phyloP scores from a whole-genome alignment of 208 protist species.

The Leishmania guyanensis region DNA sequence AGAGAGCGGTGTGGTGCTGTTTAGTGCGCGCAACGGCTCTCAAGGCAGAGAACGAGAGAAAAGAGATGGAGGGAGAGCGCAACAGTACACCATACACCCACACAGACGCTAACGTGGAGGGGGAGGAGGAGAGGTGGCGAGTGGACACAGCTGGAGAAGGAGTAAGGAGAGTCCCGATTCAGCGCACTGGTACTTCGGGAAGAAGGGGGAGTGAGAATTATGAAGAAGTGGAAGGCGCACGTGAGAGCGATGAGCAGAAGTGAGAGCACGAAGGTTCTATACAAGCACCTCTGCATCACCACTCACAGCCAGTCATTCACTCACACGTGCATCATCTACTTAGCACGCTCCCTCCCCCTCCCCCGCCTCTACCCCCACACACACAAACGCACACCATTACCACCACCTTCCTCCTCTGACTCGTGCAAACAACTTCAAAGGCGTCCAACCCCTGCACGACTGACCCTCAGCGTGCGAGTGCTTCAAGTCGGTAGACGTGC shows the following conservation, averaged over 20 bases:
- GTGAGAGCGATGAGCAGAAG: neutral
- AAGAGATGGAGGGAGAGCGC: no score
- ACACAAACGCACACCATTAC: neutral
- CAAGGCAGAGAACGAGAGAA: no score
- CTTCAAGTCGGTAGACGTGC: neutral
- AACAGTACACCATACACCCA: no score
- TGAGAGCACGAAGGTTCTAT: neutral
- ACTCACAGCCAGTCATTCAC: neutral
- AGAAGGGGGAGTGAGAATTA: neutral
- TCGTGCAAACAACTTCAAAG: neutral
- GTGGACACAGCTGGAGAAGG: neutral
- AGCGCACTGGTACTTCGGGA: neutral
- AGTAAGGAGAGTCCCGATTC: neutral
- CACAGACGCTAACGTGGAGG: neutral
- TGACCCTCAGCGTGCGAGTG: neutral
- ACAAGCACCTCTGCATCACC: neutral
- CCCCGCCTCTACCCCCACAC: neutral
- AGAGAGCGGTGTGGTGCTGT: no score
- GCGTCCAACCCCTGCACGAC: neutral
- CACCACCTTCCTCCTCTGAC: neutral
- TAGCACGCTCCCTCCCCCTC: neutral
- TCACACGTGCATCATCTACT: neutral
- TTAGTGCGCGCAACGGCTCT: no score
- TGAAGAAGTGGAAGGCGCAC: neutral
- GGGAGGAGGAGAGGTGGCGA: neutral